phyloP scores from a whole-genome alignment of 2,329 filamentous ascomycete species.

The Pyricularia pennisetigena region DNA sequence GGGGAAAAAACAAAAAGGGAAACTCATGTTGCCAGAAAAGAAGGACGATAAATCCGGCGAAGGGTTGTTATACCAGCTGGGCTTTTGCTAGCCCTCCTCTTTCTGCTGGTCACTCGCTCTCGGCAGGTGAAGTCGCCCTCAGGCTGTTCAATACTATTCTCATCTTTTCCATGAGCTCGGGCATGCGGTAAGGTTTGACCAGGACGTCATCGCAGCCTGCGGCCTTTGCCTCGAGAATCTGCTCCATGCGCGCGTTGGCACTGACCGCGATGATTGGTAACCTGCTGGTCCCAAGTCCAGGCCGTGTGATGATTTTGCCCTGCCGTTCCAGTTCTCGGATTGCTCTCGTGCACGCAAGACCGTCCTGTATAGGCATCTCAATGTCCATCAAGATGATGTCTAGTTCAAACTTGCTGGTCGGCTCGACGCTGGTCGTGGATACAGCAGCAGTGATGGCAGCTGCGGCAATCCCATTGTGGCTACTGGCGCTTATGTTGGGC shows the following conservation, averaged over 20 bases:
- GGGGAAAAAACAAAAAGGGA: constrained; percentile 17
- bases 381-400: constrained; percentile 66
- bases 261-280: constrained; percentile 58
- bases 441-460: background rate
- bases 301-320: constrained; percentile 30
- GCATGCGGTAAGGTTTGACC: constrained; percentile 61
- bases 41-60: background rate
- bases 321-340: constrained; percentile 51
- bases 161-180: constrained; percentile 51
- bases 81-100: background rate
- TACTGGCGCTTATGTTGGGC: background rate
- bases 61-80: background rate
- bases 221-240: constrained; percentile 39
- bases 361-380: constrained; percentile 68
- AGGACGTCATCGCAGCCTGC: constrained; percentile 55
- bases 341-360: constrained; percentile 52
- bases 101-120: background rate
- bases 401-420: constrained; percentile 25
- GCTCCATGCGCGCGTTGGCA: constrained; percentile 56
- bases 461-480: background rate
- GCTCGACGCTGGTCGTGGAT: constrained; percentile 2
- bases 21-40: background rate
- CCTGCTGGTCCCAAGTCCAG: constrained; percentile 24
- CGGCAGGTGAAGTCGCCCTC: background rate
- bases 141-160: constrained; percentile 29